A percentile compares a stretch with the other conserved stretches of the same genome.
These are phyloP conservation scores for Rutstroemia sp. DNA, from an alignment of 2,329 filamentous ascomycete genomes.

Conservation along the genomic window DNA sequence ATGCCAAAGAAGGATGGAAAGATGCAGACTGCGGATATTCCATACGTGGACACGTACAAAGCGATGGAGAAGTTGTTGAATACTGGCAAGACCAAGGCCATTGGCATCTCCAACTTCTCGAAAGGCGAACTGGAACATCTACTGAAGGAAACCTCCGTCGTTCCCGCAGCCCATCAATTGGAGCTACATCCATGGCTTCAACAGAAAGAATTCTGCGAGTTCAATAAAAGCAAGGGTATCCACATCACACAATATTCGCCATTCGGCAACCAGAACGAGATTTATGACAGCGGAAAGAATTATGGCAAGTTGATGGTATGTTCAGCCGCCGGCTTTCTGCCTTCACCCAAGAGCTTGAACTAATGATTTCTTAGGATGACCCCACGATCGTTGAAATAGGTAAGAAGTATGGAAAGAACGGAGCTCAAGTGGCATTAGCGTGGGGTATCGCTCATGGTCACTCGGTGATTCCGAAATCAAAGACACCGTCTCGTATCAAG, in stretches of 20 bases:
- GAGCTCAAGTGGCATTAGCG: constrained; percentile 52
- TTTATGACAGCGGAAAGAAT: constrained; percentile 51
- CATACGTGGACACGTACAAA: constrained; percentile 71
- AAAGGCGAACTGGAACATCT: constrained; percentile 30
- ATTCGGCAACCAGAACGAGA: constrained; percentile 49
- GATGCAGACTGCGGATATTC: constrained; percentile 27
- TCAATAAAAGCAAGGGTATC: constrained; percentile 43
- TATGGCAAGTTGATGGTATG: constrained; percentile 40
- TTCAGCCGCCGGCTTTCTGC: neutral
- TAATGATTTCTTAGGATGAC: constrained; percentile 37
- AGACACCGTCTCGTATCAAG: constrained; percentile 49
- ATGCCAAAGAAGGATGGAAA: constrained; percentile 32
- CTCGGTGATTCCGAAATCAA: constrained; percentile 57
- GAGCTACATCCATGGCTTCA: constrained; percentile 52
- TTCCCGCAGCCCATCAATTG: constrained; percentile 52
- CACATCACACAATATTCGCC: constrained; percentile 46
- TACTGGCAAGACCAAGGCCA: constrained; percentile 46
- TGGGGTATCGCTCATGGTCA: constrained; percentile 50
- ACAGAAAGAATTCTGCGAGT: constrained; percentile 44
- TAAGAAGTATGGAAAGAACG: constrained; percentile 45
- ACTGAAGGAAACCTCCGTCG: constrained; percentile 35
- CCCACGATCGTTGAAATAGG: constrained; percentile 45
- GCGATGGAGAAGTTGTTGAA: constrained; percentile 60
- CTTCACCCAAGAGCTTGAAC: neutral
- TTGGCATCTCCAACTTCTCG: constrained; percentile 39